These are phyloP conservation scores for Malassezia sp. DNA, from an alignment of 1,284 basidiomycete species.

Conservation along the genomic window DNA sequence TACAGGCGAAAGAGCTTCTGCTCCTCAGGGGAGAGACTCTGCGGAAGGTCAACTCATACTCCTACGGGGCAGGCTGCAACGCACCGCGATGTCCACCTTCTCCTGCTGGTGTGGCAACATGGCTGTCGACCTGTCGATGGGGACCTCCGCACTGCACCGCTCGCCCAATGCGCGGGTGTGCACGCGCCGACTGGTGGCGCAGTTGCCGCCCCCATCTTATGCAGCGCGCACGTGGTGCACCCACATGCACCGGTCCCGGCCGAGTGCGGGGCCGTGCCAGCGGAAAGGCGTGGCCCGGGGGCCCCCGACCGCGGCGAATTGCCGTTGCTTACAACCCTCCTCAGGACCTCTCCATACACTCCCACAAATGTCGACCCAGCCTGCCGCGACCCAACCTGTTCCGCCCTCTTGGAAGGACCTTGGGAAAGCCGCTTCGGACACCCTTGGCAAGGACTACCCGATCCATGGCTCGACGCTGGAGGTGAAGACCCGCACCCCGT, in stretches of 20 bases:
- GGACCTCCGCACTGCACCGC: background rate
- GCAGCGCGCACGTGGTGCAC: background rate
- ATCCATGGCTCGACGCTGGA: constrained; percentile 57
- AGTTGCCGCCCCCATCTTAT: background rate
- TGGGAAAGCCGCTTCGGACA: constrained; percentile 80
- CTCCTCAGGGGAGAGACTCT: constrained; percentile 73
- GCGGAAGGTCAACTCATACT: constrained; percentile 6
- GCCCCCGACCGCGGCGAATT: background rate
- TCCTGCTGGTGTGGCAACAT: constrained; percentile 75
- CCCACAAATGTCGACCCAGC: background rate
- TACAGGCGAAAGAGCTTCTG: constrained; percentile 87
- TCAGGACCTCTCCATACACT: background rate
- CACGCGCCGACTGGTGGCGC: background rate
- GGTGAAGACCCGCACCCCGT: constrained; percentile 86
- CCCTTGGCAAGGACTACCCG: constrained; percentile 85
- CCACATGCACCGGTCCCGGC: constrained; percentile 15
- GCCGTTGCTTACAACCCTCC: background rate
- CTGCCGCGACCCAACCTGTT: constrained; percentile 20
- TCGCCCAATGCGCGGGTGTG: background rate
- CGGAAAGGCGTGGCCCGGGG: constrained; percentile 4
- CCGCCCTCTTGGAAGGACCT: constrained; percentile 46
- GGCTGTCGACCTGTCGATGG: constrained; percentile 18
- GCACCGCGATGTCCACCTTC: constrained; percentile 79
- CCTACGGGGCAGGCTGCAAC: constrained; percentile 38
- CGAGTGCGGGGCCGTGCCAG: constrained; percentile 4